phyloP scores from a whole-genome alignment of 179 eudicot species.

The Sideroxylon spinosum region DNA sequence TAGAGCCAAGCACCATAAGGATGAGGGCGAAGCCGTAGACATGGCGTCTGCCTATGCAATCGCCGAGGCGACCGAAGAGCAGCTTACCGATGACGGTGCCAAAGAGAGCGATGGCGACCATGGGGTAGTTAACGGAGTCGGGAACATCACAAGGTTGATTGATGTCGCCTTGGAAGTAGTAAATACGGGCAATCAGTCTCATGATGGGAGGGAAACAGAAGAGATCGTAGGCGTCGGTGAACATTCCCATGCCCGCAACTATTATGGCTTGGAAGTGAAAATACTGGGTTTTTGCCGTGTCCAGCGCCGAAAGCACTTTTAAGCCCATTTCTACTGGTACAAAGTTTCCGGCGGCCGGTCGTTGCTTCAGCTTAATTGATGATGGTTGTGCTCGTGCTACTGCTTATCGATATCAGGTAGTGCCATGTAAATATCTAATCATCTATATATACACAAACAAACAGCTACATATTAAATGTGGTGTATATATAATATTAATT shows the following conservation, averaged over 20 bases:
- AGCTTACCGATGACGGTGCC: slow-evolving; percentile 45
- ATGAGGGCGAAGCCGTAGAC: slow-evolving; percentile 39
- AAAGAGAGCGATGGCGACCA: slow-evolving; percentile 34
- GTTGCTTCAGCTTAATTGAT: too few relatives aligned
- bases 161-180: slow-evolving; percentile 20
- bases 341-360: too few relatives aligned
- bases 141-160: slow-evolving; percentile 17
- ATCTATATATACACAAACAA: too few relatives aligned
- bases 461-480: too few relatives aligned
- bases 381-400: too few relatives aligned
- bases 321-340: slow-evolving; percentile 29
- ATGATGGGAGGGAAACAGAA: slow-evolving; percentile 44
- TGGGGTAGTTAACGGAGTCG: slow-evolving; percentile 16
- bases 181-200: slow-evolving; percentile 32
- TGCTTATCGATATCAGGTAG: too few relatives aligned
- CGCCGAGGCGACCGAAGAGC: slow-evolving; percentile 46
- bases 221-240: slow-evolving; percentile 50
- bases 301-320: slow-evolving; percentile 37
- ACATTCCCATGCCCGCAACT: slow-evolving; percentile 55
- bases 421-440: too few relatives aligned
- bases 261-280: slow-evolving; percentile 51
- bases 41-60: slow-evolving; percentile 34
- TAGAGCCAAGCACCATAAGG: slow-evolving; percentile 40
- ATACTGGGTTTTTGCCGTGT: slow-evolving; percentile 40
- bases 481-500: too few relatives aligned